Evolutionary conservation across 345 rosid species (phyloP).

Genomic region (Eucalyptus fibrosa): DNA sequence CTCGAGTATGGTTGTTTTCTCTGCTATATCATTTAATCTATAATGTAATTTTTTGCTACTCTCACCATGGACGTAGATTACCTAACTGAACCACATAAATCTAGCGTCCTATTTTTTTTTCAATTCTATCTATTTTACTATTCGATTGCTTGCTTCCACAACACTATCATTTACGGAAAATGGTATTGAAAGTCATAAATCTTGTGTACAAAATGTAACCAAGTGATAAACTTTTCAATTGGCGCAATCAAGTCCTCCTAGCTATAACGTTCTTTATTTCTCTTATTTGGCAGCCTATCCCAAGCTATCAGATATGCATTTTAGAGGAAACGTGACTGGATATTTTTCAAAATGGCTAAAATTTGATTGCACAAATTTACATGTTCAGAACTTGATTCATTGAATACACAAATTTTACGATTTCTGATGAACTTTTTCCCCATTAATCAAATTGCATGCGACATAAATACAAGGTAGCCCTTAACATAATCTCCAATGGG

Average conservation of each 20-base stretch:
- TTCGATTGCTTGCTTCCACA: not conserved
- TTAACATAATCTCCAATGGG: too few species aligned
- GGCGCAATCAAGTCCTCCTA: not conserved
- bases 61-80: fast-evolving
- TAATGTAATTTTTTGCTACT: not conserved
- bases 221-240: not conserved
- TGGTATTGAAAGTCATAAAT: not conserved
- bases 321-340: too few species aligned
- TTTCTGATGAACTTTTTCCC: too few species aligned
- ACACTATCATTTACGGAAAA: not conserved
- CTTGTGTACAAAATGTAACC: not conserved
- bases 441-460: too few species aligned
- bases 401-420: too few species aligned
- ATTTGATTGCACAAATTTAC: too few species aligned
- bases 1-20: not conserved
- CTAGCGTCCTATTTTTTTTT: not conserved
- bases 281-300: not conserved
- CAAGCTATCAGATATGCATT: too few species aligned
- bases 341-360: too few species aligned
- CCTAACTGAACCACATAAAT: not conserved
- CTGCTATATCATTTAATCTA: not conserved
- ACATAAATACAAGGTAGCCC: too few species aligned
- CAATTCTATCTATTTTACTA: not conserved
- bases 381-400: too few species aligned
- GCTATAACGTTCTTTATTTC: not conserved